Evolutionary conservation across 148 eudicot species (phyloP), one percentile per base, ranked within the genome.

Genomic region (Persicaria tinctoria): DNA sequence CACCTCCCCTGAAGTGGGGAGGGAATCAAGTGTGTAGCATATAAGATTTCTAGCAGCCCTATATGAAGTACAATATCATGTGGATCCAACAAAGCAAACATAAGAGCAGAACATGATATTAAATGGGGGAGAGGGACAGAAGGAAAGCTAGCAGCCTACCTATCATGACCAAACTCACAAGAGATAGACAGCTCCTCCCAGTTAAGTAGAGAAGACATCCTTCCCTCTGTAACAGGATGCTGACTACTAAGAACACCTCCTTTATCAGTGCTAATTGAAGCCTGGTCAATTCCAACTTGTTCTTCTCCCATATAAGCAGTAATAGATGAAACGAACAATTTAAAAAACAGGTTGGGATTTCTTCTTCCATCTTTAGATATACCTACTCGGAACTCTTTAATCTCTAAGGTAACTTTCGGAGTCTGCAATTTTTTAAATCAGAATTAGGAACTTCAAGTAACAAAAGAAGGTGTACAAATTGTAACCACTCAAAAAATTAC

Each of bases 181-280:
- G 91, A 85, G 76, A 95, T 82, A 69, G 87, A 83, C 50, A 95
- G 82, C 79, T 92, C 94, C 84, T 95, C 99, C 79, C 96, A 95
- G 81, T 75, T 81, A 73, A 95, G 85, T 80, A 91, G 85, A 79
- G 90, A 85, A 76, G 83, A 76, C 62, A 87, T 79, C 66, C 82
- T 86, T 64, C 85, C 92, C 47, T 73, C 23, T 59, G 85, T 68
- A 83, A 74, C 77, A 51, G 84, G 83, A 64, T 86, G 76, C 80
- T 87, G 93, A 80, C 79, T 78, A 59, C 81, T 81, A 50, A 79
- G 73, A 78, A 56, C 62, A 70, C 51, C 79, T 56, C 80, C 91
- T 55, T 82, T 87, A 78, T 81, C 77, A 76, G 73, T 75, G 49
- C 69, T 76, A 78, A 73, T 81, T 27, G 85, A 80, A 54, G 81